Conservation (phyloP, 176 grass and related monocot species). For the Aechmea fasciata region DNA sequence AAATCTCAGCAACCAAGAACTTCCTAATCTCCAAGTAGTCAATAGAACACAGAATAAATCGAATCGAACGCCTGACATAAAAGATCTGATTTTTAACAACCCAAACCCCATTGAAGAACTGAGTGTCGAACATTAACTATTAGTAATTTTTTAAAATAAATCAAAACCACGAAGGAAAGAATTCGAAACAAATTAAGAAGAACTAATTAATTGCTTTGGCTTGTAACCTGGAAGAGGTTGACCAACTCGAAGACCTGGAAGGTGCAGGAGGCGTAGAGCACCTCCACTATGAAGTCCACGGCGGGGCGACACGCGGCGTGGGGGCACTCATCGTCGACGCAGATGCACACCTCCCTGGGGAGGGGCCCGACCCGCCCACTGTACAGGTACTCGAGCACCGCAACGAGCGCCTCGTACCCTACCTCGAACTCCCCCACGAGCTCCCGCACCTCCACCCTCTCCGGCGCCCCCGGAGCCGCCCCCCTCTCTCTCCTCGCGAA, state of each 20-base stretch:
- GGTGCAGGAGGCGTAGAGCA: conserved; percentile 74
- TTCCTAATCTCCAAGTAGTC: not conserved
- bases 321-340: conserved; percentile 67
- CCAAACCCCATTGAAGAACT: not conserved
- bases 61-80: not conserved
- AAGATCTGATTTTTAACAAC: not conserved
- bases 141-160: not conserved
- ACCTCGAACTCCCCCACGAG: conserved; percentile 49
- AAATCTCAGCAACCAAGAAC: no score
- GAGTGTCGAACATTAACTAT: not conserved
- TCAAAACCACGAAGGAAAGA: not conserved
- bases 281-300: conserved; percentile 64
- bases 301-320: conserved; percentile 69
- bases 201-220: not conserved
- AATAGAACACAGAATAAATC: not conserved
- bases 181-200: not conserved
- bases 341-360: conserved; percentile 58
- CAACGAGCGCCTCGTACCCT: conserved; percentile 54
- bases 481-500: conserved; percentile 32
- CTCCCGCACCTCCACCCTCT: conserved; percentile 28
- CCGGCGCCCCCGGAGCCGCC: not conserved
- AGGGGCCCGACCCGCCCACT: conserved; percentile 54
- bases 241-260: conserved; percentile 83
- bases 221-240: conserved; percentile 78
- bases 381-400: conserved; percentile 87